Evolutionary conservation across 2,329 filamentous ascomycete genomes (phyloP).

Genomic region (Alternaria triticimaculans): DNA sequence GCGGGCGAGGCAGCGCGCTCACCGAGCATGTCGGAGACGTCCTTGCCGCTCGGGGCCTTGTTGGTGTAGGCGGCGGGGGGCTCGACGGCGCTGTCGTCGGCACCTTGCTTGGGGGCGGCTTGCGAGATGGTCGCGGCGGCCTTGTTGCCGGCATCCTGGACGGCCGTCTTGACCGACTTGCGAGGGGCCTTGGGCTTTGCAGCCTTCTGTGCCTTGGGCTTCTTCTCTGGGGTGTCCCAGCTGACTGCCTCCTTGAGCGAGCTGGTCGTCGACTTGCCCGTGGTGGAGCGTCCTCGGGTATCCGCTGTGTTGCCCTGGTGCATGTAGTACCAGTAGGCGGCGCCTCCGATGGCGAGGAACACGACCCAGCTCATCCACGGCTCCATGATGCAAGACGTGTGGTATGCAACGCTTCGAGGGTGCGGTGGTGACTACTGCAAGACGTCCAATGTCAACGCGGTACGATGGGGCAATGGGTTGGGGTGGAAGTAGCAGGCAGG

Average conservation of each 20-base stretch:
- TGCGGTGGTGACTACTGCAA: neutral
- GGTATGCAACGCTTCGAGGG: neutral
- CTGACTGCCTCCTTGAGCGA: conserved; percentile 28
- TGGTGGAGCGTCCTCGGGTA: conserved; percentile 39
- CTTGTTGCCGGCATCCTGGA: conserved; percentile 44
- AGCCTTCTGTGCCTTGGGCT: conserved; percentile 35
- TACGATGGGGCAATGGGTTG: neutral
- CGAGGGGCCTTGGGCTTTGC: conserved; percentile 43
- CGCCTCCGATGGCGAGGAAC: conserved; percentile 39
- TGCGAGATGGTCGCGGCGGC: conserved; percentile 37
- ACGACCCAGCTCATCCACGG: conserved; percentile 44
- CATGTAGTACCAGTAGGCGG: conserved; percentile 38
- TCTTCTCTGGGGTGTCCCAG: conserved; percentile 38
- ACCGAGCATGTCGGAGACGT: conserved; percentile 93
- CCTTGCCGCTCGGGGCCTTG: conserved; percentile 64
- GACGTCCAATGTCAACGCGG: neutral
- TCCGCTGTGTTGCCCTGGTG: conserved; percentile 28
- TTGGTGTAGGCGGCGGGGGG: conserved; percentile 64
- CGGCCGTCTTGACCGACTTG: conserved; percentile 45
- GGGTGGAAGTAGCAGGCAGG: neutral
- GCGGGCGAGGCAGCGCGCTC: conserved; percentile 70
- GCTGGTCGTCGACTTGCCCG: conserved; percentile 29
- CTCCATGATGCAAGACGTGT: conserved; percentile 32
- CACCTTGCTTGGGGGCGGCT: conserved; percentile 72
- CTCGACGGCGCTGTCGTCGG: conserved; percentile 71